These are phyloP conservation scores for Puccinia coronata DNA, from an alignment of 1,284 basidiomycete genomes.

Conservation along the genomic window DNA sequence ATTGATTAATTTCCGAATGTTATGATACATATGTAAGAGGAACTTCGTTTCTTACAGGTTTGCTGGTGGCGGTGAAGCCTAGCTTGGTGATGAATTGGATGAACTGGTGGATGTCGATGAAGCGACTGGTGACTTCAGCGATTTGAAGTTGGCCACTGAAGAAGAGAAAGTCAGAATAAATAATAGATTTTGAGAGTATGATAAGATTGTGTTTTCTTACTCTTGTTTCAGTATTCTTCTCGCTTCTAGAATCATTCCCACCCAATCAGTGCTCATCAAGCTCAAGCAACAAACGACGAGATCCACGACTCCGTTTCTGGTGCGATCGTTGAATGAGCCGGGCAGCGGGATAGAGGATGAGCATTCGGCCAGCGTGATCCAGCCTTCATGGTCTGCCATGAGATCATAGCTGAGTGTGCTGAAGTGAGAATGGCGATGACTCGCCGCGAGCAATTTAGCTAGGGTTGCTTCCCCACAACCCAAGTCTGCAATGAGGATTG, in stretches of 20 bases:
- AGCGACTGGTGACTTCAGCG: constrained; percentile 92
- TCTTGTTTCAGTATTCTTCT: constrained; percentile 77
- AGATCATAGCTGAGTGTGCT: constrained; percentile 73
- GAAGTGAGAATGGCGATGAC: constrained; percentile 61
- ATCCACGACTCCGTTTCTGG: constrained; percentile 62
- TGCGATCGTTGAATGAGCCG: constrained; percentile 52
- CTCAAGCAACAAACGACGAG: constrained; percentile 90
- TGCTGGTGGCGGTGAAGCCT: constrained; percentile 75
- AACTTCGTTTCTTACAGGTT: constrained; percentile 59
- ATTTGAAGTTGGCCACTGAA: constrained; percentile 81
- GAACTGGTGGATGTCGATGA: constrained; percentile 75
- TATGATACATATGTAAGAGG: constrained; percentile 52
- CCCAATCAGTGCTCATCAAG: constrained; percentile 97
- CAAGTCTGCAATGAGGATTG: constrained; percentile 80
- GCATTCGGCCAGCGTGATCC: constrained; percentile 56
- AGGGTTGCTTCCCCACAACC: constrained; percentile 94
- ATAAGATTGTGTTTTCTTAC: constrained; percentile 61
- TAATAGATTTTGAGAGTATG: not conserved
- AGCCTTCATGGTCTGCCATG: constrained; percentile 72
- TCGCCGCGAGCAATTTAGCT: constrained; percentile 62
- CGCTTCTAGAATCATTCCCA: constrained; percentile 81
- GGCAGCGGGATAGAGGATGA: constrained; percentile 52
- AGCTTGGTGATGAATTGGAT: constrained; percentile 69
- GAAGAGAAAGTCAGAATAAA: not conserved
- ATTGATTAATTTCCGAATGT: constrained; percentile 38